Percentiles rank a stretch among this genome's conserved stretches.
These are phyloP conservation scores for Lachancea dasiensis DNA, from an alignment of 805 yeast species.

Conservation along the genomic window DNA sequence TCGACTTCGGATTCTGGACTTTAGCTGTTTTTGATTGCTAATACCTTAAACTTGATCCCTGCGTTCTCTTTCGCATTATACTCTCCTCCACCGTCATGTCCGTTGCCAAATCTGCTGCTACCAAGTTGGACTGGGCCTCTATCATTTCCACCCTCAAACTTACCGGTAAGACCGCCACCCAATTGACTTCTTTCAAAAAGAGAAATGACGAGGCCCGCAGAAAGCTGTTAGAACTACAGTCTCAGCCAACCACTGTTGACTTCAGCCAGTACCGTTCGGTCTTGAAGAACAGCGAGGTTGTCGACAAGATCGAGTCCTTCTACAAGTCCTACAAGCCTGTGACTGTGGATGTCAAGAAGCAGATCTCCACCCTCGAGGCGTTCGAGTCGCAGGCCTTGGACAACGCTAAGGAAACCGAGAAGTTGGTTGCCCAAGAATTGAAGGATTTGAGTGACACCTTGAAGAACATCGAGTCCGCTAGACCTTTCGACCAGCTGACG, in stretches of 20 bases:
- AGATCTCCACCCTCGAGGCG: constrained; percentile 83
- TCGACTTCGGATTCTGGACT: neutral
- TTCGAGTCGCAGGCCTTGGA: constrained; percentile 94
- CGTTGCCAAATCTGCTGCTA: constrained; percentile 50
- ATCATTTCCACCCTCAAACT: constrained; percentile 83
- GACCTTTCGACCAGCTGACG: constrained; percentile 96
- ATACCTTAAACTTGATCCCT: no score
- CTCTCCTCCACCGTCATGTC: constrained; percentile 20
- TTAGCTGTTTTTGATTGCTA: constrained; percentile 1
- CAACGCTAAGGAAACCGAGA: constrained; percentile 91
- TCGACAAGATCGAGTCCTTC: constrained; percentile 74
- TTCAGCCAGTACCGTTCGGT: constrained; percentile 72
- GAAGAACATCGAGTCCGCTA: constrained; percentile 89
- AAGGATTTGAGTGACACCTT: constrained; percentile 80
- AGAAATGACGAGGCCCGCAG: constrained; percentile 97
- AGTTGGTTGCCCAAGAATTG: constrained; percentile 80
- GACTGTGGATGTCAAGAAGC: constrained; percentile 80
- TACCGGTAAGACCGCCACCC: constrained; percentile 85
- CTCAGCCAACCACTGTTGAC: constrained; percentile 74
- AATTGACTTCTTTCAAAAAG: constrained; percentile 91
- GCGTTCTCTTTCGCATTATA: neutral
- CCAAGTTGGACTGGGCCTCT: constrained; percentile 93
- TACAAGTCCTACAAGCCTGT: constrained; percentile 74
- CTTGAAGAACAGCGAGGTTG: constrained; percentile 75
- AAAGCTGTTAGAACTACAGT: constrained; percentile 60